These are phyloP conservation scores for Leccinum ochraceum DNA, from an alignment of 768 basidiomycete species.

Conservation along the genomic window DNA sequence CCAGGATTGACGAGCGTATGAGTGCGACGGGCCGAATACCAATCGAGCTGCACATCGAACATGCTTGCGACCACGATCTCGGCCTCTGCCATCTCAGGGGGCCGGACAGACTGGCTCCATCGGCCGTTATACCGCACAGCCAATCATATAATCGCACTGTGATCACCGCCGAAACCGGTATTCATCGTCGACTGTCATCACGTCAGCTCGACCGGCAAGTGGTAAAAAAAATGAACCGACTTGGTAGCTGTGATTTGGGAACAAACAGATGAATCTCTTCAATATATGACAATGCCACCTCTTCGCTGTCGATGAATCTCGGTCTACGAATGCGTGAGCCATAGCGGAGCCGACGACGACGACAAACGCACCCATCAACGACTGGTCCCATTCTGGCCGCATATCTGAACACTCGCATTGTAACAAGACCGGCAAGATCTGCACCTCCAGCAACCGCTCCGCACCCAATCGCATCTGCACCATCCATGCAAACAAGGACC, in stretches of 20 bases:
- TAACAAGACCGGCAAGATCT: conserved; percentile 69
- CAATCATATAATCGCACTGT: conserved; percentile 73
- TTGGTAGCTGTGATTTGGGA: conserved; percentile 75
- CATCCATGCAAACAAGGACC: conserved; percentile 85
- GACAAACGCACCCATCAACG: conserved; percentile 61
- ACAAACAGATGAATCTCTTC: conserved; percentile 80
- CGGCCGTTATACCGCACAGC: conserved; percentile 64
- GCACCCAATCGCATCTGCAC: conserved; percentile 82
- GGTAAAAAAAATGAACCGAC: conserved; percentile 26
- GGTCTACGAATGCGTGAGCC: conserved; percentile 47
- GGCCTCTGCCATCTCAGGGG: conserved; percentile 54
- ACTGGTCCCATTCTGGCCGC: conserved; percentile 79
- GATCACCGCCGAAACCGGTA: conserved; percentile 84
- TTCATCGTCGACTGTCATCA: conserved; percentile 48
- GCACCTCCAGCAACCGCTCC: conserved; percentile 78
- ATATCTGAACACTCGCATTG: conserved; percentile 88
- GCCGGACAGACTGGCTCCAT: conserved; percentile 59
- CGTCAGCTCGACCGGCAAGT: not conserved
- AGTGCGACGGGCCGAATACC: too few species aligned
- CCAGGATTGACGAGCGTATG: too few species aligned
- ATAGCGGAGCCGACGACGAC: not conserved
- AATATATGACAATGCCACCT: conserved; percentile 62
- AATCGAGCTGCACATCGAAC: too few species aligned
- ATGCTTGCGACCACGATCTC: conserved; percentile 57
- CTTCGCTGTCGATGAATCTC: conserved; percentile 70